phyloP scores from a whole-genome alignment of 108 stramenopile genomes.

The Skeletonema marinoi region DNA sequence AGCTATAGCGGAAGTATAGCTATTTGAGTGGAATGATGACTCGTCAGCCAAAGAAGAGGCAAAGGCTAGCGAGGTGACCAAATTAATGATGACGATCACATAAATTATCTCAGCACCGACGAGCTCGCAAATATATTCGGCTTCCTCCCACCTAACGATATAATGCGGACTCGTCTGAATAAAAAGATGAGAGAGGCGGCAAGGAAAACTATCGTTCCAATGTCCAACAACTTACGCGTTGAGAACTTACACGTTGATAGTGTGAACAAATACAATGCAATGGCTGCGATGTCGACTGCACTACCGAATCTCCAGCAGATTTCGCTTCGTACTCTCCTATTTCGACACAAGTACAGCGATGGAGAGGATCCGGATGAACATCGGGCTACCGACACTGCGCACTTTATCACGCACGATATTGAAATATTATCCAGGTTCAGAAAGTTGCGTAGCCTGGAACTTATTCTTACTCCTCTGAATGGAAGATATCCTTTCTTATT shows the following conservation, averaged over 20 bases:
- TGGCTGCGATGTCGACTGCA: background rate
- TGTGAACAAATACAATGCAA: too few species aligned
- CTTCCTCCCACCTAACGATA: background rate
- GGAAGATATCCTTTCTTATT: background rate
- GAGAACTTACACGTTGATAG: too few species aligned
- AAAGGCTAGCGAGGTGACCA: too few species aligned
- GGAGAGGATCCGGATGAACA: background rate
- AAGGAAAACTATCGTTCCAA: background rate
- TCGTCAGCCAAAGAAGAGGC: too few species aligned
- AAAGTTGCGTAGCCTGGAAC: too few species aligned
- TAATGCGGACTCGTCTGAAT: background rate
- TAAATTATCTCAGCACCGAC: too few species aligned
- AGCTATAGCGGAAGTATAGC: too few species aligned
- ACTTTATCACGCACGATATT: background rate
- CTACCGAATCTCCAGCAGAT: conserved; percentile 5
- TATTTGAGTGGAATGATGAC: too few species aligned
- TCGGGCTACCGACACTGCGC: background rate
- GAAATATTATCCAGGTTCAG: background rate
- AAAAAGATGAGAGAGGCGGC: background rate
- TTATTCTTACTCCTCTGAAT: too few species aligned
- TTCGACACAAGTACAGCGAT: background rate
- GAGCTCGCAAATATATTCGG: background rate
- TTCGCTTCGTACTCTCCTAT: too few species aligned
- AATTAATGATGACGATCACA: too few species aligned
- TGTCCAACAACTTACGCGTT: too few species aligned